These are phyloP conservation scores for Coemansia sp. DNA, from an alignment of 192 early-diverging fungal species.

Conservation along the genomic window DNA sequence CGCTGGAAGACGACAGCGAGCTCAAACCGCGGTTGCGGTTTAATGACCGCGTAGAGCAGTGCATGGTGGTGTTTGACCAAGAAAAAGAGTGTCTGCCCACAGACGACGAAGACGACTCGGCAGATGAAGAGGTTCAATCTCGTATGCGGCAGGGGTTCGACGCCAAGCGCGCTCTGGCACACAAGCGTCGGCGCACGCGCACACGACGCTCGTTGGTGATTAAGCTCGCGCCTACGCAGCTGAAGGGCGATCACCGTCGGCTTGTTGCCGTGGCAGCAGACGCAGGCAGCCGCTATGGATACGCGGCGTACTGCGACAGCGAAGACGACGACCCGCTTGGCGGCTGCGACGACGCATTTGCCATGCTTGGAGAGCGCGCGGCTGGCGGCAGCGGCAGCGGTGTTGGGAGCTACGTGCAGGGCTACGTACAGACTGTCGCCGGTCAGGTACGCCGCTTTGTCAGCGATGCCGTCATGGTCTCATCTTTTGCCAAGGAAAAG, in stretches of 20 bases:
- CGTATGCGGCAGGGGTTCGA: not conserved
- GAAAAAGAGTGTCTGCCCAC: constrained; percentile 54
- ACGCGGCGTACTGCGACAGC: constrained; percentile 16
- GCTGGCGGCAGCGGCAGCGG: not conserved
- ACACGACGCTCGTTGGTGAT: constrained; percentile 44
- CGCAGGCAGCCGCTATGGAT: constrained; percentile 9
- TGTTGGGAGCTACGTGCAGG: constrained; percentile 43
- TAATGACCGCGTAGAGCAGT: constrained; percentile 57
- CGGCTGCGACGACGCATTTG: constrained; percentile 19
- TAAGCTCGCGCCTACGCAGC: constrained; percentile 45
- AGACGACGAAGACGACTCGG: constrained; percentile 35
- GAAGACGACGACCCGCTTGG: constrained; percentile 36
- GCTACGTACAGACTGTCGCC: constrained; percentile 47
- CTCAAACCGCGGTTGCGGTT: constrained; percentile 50
- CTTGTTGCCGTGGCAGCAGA: constrained; percentile 19
- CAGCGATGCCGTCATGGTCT: constrained; percentile 30
- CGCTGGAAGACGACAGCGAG: constrained; percentile 30
- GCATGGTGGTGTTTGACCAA: constrained; percentile 55
- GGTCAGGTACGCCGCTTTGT: constrained; percentile 52
- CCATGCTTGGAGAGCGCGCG: constrained; percentile 11
- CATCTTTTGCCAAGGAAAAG: constrained; percentile 24
- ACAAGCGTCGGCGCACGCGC: constrained; percentile 15
- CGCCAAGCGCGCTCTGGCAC: constrained; percentile 3
- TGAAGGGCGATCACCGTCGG: constrained; percentile 52
- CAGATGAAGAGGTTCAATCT: constrained; percentile 10